These are phyloP conservation scores for Tylopilus sp. DNA, from an alignment of 1,284 basidiomycete genomes.

Conservation along the genomic window DNA sequence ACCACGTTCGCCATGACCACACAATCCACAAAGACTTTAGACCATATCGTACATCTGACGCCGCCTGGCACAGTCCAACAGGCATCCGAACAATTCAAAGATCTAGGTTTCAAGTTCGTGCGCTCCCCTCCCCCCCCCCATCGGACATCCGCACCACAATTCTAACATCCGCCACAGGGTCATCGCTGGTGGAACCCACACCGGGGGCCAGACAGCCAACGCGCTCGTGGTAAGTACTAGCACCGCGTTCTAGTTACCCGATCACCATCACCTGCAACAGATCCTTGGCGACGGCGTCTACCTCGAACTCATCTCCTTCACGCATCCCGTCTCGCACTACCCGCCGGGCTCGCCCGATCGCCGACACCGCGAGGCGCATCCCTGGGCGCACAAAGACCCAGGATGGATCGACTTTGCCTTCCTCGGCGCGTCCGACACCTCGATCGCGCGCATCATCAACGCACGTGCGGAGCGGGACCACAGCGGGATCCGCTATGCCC, in stretches of 20 bases:
- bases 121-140: neutral
- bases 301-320: constrained; percentile 66
- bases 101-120: constrained; percentile 61
- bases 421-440: constrained; percentile 43
- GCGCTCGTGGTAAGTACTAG: constrained; percentile 49
- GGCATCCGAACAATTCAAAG: constrained; percentile 49
- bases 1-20: constrained; percentile 9
- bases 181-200: constrained; percentile 58
- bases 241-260: neutral
- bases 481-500: constrained; percentile 39
- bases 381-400: constrained; percentile 50
- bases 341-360: constrained; percentile 45
- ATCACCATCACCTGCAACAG: constrained; percentile 31
- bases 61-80: constrained; percentile 54
- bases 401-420: constrained; percentile 69
- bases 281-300: constrained; percentile 58
- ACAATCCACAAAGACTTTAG: constrained; percentile 48
- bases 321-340: constrained; percentile 48
- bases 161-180: constrained; percentile 41
- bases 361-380: constrained; percentile 40
- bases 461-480: constrained; percentile 39
- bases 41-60: constrained; percentile 68
- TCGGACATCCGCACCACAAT: neutral
- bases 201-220: constrained; percentile 60
- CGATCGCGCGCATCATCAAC: constrained; percentile 48